Base-by-base conservation (phyloP, 345 rosid genomes). In the Cochlearia excelsa region DNA sequence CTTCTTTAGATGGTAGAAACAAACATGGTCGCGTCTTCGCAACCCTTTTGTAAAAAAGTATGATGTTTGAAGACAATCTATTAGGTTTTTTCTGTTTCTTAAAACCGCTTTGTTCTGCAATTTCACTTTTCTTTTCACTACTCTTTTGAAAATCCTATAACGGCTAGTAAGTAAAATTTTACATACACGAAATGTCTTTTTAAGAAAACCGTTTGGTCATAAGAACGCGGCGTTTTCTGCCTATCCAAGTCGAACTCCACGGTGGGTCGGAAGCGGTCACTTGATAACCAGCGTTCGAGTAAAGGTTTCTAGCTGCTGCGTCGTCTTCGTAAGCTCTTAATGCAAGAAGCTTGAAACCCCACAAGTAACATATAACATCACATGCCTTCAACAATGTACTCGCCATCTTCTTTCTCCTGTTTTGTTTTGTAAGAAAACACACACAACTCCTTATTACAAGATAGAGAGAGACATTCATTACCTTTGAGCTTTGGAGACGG, bases 311-410 rank as follows among this genome's bases (percentile, higher is more conserved):
- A 54, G 98, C 96, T 7, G 83, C 95, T 8, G 67, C 9, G 30
- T 88, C 95, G 54, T 92, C 96, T 75, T 84, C 95, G 1, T 86
- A 86, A 46, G 85, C 96, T 61, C 90, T 75, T 7, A 92, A 79
- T 16, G 69, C 90, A 43, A 86, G 85, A 61, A 75, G 74, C 73
- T 72, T 75, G 57, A 74, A 86, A 16, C 93, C 89, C 96, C 83
- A 84, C 10, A 68, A 55, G 29, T 57, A 42, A 8, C 87, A 79
- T 33, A 91, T 67, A 56, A 66, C 69, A n/a, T 88, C 93, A 37
- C 91, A 84, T 9, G 86, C 95, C 71, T 83, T 72, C 52, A 92
- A 65, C 84, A 88, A 53, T 9, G 70, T 82, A 40, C 82, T 83
- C 23, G 74, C 98, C 59, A 88, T 78, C 80, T 82, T 92, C 70